phyloP scores from a whole-genome alignment of 2,329 filamentous ascomycete species.

The Paramyrothecium sp. region DNA sequence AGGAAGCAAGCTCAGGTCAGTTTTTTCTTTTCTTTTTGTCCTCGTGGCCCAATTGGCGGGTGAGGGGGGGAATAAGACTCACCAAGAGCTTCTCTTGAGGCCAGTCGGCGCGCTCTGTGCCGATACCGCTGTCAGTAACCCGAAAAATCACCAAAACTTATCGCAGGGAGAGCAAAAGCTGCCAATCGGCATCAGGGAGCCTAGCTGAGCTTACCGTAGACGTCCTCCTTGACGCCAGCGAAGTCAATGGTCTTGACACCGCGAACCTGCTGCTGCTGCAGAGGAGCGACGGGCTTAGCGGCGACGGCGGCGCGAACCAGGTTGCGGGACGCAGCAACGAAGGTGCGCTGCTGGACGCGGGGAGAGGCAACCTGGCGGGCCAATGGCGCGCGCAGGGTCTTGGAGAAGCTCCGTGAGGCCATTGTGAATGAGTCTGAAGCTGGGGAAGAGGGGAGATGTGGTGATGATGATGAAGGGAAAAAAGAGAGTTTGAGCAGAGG shows the following conservation, averaged over 20 bases:
- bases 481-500: conserved; percentile 13
- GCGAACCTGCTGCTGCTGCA: conserved; percentile 69
- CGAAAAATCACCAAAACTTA: too few relatives aligned
- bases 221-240: conserved; percentile 89
- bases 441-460: conserved; percentile 21
- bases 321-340: conserved; percentile 59
- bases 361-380: conserved; percentile 63
- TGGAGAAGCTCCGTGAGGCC: conserved; percentile 74
- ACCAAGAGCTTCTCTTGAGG: conserved; percentile 96
- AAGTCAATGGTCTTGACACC: conserved; percentile 99
- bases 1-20: conserved; percentile 4
- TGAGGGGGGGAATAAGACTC: conserved; percentile 39
- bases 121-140: conserved; percentile 7
- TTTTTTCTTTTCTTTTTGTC: background rate
- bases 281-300: conserved; percentile 47
- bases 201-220: conserved; percentile 82
- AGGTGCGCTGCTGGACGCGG: conserved; percentile 60
- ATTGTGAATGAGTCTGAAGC: conserved; percentile 49
- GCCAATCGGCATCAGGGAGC: background rate
- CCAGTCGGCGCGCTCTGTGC: conserved; percentile 92
- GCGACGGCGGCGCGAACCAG: conserved; percentile 53
- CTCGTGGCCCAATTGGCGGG: background rate
- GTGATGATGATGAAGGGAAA: conserved; percentile 22
- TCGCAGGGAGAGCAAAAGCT: too few relatives aligned
- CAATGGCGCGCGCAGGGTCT: conserved; percentile 62